These are phyloP conservation scores for Irpex rosettiformis DNA, from an alignment of 1,284 basidiomycete genomes.

Conservation along the genomic window DNA sequence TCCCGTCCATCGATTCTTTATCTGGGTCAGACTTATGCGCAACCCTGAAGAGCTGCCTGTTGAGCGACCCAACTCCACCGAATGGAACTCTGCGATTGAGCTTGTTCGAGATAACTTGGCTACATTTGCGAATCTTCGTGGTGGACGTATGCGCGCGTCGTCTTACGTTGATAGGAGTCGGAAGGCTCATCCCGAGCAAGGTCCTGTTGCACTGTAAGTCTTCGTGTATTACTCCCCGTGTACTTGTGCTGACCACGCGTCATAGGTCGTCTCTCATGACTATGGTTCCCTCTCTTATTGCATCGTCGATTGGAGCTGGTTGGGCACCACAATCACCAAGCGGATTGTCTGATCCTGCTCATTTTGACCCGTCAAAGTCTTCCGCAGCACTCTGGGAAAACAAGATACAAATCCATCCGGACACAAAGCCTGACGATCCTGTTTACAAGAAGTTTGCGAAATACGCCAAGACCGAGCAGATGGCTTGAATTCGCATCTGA, in stretches of 20 bases:
- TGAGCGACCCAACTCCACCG: conserved; percentile 48
- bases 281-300: conserved; percentile 87
- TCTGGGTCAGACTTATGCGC: conserved; percentile 61
- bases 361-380: conserved; percentile 73
- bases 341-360: conserved; percentile 71
- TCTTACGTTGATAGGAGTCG: conserved; percentile 81
- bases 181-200: conserved; percentile 50
- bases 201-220: conserved; percentile 32
- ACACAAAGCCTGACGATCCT: conserved; percentile 57
- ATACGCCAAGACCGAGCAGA: conserved; percentile 3
- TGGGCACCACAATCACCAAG: conserved; percentile 56
- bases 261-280: conserved; percentile 68
- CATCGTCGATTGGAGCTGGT: conserved; percentile 82
- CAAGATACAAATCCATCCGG: conserved; percentile 83
- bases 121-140: conserved; percentile 79
- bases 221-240: conserved; percentile 8
- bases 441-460: conserved; percentile 39
- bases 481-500: not conserved
- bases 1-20: conserved; percentile 76
- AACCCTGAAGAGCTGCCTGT: conserved; percentile 71
- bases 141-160: conserved; percentile 81
- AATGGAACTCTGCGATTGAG: conserved; percentile 72
- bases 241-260: conserved; percentile 15
- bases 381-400: conserved; percentile 80
- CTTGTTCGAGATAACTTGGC: conserved; percentile 83